These are phyloP conservation scores for Chalara sp. DNA, from an alignment of 2,329 filamentous ascomycete genomes.

Conservation along the genomic window DNA sequence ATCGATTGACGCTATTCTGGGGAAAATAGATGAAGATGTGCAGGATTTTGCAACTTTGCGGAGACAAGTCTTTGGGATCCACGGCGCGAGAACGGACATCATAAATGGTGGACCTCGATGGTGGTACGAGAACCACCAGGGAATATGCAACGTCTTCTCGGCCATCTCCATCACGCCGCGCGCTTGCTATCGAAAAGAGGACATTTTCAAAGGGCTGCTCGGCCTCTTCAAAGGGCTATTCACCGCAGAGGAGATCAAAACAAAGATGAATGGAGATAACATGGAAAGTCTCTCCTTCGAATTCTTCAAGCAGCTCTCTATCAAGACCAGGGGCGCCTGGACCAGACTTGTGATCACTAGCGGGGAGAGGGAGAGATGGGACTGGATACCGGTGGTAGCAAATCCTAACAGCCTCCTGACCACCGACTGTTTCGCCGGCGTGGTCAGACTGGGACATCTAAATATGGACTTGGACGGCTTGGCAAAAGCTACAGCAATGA, in stretches of 20 bases:
- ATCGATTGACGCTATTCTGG: constrained; percentile 16
- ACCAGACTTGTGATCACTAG: constrained; percentile 24
- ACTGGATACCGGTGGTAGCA: constrained; percentile 23
- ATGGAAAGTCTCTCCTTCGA: constrained; percentile 21
- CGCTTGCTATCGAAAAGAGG: constrained; percentile 10
- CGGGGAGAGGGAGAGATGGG: constrained; percentile 18
- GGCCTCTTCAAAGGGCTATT: constrained; percentile 25
- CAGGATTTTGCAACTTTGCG: constrained; percentile 10
- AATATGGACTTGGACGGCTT: constrained; percentile 9
- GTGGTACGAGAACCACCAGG: constrained; percentile 28
- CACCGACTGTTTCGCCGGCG: constrained; percentile 23
- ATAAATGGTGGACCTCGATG: constrained; percentile 26
- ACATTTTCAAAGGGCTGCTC: constrained; percentile 23
- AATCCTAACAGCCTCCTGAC: constrained; percentile 16
- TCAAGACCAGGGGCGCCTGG: constrained; percentile 21
- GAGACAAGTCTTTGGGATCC: constrained; percentile 18
- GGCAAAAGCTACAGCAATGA: constrained; percentile 11
- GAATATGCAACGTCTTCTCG: constrained; percentile 29
- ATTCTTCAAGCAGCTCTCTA: constrained; percentile 24
- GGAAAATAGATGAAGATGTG: constrained; percentile 18
- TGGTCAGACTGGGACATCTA: constrained; percentile 18
- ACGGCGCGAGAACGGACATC: constrained; percentile 18
- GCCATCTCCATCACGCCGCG: constrained; percentile 25
- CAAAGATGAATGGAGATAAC: constrained; percentile 13
- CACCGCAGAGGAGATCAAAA: constrained; percentile 16